Percentiles rank a stretch among this genome's conserved stretches.
These are phyloP conservation scores for Plantago major DNA, from an alignment of 257 asterid species.

Conservation along the genomic window DNA sequence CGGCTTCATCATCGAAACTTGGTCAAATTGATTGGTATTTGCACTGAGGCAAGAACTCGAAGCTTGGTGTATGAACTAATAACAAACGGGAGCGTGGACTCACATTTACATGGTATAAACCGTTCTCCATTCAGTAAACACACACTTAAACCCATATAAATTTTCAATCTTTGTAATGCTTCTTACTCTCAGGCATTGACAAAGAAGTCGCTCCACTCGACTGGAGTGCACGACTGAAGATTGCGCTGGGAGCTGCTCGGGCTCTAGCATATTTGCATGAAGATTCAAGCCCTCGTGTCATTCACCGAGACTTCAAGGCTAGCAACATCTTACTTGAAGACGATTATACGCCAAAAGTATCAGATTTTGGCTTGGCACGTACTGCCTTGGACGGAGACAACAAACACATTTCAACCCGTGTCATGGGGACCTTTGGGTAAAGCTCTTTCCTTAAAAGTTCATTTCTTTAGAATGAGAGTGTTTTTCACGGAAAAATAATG, in stretches of 20 bases:
- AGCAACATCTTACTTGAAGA: slow-evolving; percentile 89
- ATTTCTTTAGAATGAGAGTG: not conserved
- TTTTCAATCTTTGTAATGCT: not conserved
- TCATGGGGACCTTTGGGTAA: slow-evolving; percentile 99
- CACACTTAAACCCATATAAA: not conserved
- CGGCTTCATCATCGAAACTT: slow-evolving; percentile 90
- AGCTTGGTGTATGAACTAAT: slow-evolving; percentile 77
- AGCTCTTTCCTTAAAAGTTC: slow-evolving; percentile 11
- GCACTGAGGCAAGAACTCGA: slow-evolving; percentile 73
- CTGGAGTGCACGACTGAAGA: slow-evolving; percentile 80
- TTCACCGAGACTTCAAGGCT: slow-evolving; percentile 89
- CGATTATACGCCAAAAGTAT: slow-evolving; percentile 80
- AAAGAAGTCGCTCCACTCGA: slow-evolving; percentile 71
- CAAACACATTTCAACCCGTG: slow-evolving; percentile 86
- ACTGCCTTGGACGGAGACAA: slow-evolving; percentile 72
- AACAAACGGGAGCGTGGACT: slow-evolving; percentile 84
- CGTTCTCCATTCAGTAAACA: slow-evolving; percentile 1
- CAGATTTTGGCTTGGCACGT: slow-evolving; percentile 93
- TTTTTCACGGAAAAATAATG: too few relatives aligned
- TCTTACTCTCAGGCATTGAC: slow-evolving; percentile 56
- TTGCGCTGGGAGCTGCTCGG: slow-evolving; percentile 97
- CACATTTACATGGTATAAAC: slow-evolving; percentile 82
- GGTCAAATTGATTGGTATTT: slow-evolving; percentile 84
- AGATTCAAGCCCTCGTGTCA: slow-evolving; percentile 95
- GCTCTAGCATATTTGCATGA: slow-evolving; percentile 93